Conservation (phyloP, 352 stramenopile species). For the Phytophthora constricta region DNA sequence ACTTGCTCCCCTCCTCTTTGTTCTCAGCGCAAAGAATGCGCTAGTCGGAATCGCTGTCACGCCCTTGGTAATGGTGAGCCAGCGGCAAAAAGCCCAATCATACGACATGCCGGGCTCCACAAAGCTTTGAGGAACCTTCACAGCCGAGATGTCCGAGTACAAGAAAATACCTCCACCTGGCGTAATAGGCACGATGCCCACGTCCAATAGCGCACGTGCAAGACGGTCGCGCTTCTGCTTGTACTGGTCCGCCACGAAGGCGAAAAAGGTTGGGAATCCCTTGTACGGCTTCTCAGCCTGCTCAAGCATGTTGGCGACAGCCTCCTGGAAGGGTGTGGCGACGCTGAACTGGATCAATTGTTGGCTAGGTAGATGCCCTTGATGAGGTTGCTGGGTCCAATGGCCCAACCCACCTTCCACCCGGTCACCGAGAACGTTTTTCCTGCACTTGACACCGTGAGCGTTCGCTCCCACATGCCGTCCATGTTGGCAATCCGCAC, state of each 20-base stretch:
- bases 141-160: conserved; percentile 79
- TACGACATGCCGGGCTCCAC: conserved; percentile 55
- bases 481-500: conserved; percentile 79
- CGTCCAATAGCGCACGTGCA: conserved; percentile 48
- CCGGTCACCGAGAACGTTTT: conserved; percentile 95
- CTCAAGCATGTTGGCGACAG: conserved; percentile 81
- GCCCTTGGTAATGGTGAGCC: conserved; percentile 90
- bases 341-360: conserved; percentile 91
- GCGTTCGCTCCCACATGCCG: conserved; percentile 85
- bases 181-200: conserved; percentile 71
- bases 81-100: conserved; percentile 94
- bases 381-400: conserved; percentile 78
- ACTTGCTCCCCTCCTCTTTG: conserved; percentile 69
- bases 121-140: conserved; percentile 65
- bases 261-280: conserved; percentile 80
- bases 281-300: conserved; percentile 73
- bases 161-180: conserved; percentile 81
- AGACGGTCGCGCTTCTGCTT: conserved; percentile 76
- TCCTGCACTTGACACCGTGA: conserved; percentile 91
- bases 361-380: conserved; percentile 83
- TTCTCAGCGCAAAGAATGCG: conserved; percentile 90
- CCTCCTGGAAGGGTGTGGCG: conserved; percentile 86
- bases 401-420: conserved; percentile 94
- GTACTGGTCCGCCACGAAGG: conserved; percentile 79
- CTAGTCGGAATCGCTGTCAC: conserved; percentile 93